Evolutionary conservation across 2,329 filamentous ascomycete genomes (phyloP), one percentile per base, ranked within the genome.

Genomic region (Hymenoscyphus albidus): DNA sequence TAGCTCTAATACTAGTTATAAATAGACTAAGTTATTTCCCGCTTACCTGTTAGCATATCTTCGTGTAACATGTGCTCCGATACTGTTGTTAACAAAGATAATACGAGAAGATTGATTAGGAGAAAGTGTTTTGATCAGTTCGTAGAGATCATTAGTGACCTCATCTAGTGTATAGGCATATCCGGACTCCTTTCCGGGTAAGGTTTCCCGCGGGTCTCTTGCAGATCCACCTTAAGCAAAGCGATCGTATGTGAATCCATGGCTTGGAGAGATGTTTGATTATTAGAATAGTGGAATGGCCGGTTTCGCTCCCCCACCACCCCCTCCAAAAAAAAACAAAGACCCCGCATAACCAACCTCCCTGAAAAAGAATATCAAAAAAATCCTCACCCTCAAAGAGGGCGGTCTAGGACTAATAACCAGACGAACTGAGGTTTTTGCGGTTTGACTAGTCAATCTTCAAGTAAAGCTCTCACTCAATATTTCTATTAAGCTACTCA

Each of bases 161-260:
- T 40, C 35, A 32, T 58, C 35, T 14, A 58, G 3, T n/a, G 2
- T 39, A n/a, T 40, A 32, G 7, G 31, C 56, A 22, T 58, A 40
- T 5, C 56, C 2, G 18, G 56, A 31, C 27, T 58, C 56, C n/a
- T 58, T 58, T 6, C 13, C 27, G 10, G 56, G 56, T 5, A 38
- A 16, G 31, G 2, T 39, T 38, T 22, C 56, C 5, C 12, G 31
- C 12, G 14, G 38, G 56, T 58, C 56, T 35, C 56, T 22, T 27
- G 3, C 27, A 39, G 35, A 18, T 39, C 13, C 27, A 18, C 32
- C 56, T 12, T 58, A 31, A 5, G n/a, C 13, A 39, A 38, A 58
- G 9, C 56, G 56, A 35, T 40, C 35, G 27, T 58, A 58, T 13
- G 56, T 58, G 31, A 58, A 58, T 40, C 31, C 31, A 22, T 38